Percentiles rank a stretch among this genome's conserved stretches.
phyloP scores from a whole-genome alignment of 768 basidiomycete species.

The Ramaria rubella region DNA sequence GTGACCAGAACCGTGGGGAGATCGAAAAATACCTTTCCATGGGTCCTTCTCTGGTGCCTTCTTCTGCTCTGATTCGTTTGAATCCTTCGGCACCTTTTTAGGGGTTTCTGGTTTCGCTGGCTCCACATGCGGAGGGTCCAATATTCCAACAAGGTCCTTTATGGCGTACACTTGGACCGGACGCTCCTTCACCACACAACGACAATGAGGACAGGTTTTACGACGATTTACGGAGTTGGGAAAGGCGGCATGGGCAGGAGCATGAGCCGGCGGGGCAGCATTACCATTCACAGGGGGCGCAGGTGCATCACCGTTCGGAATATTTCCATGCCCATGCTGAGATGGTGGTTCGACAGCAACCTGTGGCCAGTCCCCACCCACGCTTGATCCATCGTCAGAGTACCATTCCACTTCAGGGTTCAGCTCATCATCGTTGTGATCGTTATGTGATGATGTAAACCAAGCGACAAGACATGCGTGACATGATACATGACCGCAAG shows the following conservation, averaged over 20 bases:
- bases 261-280: background rate
- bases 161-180: background rate
- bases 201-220: slow-evolving; percentile 6
- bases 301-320: background rate
- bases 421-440: background rate
- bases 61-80: background rate
- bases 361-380: background rate
- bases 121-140: background rate
- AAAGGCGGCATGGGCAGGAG: background rate
- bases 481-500: slow-evolving; percentile 8
- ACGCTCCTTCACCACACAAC: background rate
- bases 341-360: background rate
- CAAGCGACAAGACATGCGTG: slow-evolving; percentile 2
- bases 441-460: slow-evolving; percentile 1
- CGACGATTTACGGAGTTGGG: background rate
- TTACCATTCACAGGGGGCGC: background rate
- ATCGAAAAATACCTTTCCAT: slow-evolving; percentile 2
- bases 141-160: background rate
- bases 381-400: background rate
- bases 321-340: background rate
- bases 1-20: background rate
- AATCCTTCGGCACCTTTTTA: background rate
- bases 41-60: background rate
- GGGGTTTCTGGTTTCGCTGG: background rate
- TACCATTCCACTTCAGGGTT: background rate